Evolutionary conservation across 1,284 basidiomycete genomes (phyloP), one percentile per base, ranked within the genome.

Genomic region (Apiotrichum laibachii): DNA sequence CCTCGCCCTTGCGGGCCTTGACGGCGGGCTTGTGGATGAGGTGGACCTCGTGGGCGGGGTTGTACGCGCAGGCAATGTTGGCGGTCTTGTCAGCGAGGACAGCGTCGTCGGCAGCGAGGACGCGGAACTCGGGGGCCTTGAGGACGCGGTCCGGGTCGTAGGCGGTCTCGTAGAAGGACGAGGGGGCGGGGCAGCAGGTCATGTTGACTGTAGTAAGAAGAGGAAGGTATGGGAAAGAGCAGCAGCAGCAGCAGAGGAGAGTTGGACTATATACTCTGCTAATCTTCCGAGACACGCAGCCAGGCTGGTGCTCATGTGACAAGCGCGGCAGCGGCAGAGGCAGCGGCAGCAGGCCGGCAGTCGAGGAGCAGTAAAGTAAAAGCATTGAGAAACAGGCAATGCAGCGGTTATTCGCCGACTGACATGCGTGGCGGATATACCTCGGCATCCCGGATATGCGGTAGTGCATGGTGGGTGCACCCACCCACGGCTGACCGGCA

Each of bases 31-130:
- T 80, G 34, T 70, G 58, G 33, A 80, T 68, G 63, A 81, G 63
- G 58, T 79, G 69, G 9, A 81, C 67, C 64, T 80, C 74, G 49
- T 79, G 76, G 11, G 65, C 66, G 1, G 71, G 72, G 55, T 79
- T 78, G 62, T 80, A 80, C 26, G 74, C 74, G 56, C 76, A 77
- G 0, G 77, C 79, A 11, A 80, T 56, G 61, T 77, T 77, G 33
- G 65, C 66, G 16, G 64, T 48, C 53, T 55, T 56, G 57, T 64
- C 63, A 15, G 19, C 6, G 16, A 63, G 59, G 47, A 60, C 67
- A 12, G 67, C 64, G 31, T 70, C 72, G 49, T 60, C 59, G 18
- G 66, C 63, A 4, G 51, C 42, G 47, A 77, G 67, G 13, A 75
- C 55, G 31, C 65, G 61, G 65, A 77, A 78, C 35, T 75, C 74